Evolutionary conservation across 2,329 filamentous ascomycete species (phyloP).

Genomic region (Aspergillus caelatus): DNA sequence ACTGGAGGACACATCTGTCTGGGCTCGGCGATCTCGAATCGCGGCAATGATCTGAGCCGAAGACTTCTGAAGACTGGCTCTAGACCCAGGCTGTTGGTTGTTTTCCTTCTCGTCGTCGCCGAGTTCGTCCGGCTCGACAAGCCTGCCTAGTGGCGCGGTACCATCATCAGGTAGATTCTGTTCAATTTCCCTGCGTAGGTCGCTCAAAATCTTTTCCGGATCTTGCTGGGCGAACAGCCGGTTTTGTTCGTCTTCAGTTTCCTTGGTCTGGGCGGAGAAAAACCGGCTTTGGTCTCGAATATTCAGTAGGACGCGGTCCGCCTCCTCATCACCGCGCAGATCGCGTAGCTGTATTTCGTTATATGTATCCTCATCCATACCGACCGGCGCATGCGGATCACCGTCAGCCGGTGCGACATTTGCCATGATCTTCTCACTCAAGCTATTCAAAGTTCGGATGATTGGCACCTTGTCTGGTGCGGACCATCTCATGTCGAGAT

Average conservation of each 20-base stretch:
- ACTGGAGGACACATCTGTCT: slow-evolving; percentile 39
- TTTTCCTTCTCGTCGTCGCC: slow-evolving; percentile 62
- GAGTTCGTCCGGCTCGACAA: slow-evolving; percentile 55
- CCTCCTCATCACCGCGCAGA: slow-evolving; percentile 71
- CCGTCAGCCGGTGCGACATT: slow-evolving; percentile 78
- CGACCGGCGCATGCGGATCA: slow-evolving; percentile 66
- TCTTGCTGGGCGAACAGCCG: slow-evolving; percentile 69
- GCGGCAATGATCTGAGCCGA: slow-evolving; percentile 61
- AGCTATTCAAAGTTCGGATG: slow-evolving; percentile 81
- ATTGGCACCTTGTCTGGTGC: slow-evolving; percentile 80
- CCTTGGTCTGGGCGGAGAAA: slow-evolving; percentile 64
- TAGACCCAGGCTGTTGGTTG: slow-evolving; percentile 67
- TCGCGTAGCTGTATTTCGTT: slow-evolving; percentile 77
- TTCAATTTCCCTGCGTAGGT: slow-evolving; percentile 64
- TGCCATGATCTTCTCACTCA: slow-evolving; percentile 92
- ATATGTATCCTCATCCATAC: slow-evolving; percentile 72
- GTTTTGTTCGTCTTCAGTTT: slow-evolving; percentile 49
- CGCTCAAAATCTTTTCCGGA: slow-evolving; percentile 67
- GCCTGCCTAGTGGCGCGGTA: slow-evolving; percentile 69
- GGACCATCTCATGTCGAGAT: slow-evolving; percentile 83
- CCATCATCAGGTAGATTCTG: slow-evolving; percentile 51
- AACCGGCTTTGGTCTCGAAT: slow-evolving; percentile 86
- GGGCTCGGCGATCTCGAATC: slow-evolving; percentile 60
- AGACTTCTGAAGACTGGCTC: slow-evolving; percentile 61
- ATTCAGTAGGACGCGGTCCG: slow-evolving; percentile 79